Evolutionary conservation across 192 early-diverging fungal genomes (phyloP).

Genomic region (Mortierella antarctica): DNA sequence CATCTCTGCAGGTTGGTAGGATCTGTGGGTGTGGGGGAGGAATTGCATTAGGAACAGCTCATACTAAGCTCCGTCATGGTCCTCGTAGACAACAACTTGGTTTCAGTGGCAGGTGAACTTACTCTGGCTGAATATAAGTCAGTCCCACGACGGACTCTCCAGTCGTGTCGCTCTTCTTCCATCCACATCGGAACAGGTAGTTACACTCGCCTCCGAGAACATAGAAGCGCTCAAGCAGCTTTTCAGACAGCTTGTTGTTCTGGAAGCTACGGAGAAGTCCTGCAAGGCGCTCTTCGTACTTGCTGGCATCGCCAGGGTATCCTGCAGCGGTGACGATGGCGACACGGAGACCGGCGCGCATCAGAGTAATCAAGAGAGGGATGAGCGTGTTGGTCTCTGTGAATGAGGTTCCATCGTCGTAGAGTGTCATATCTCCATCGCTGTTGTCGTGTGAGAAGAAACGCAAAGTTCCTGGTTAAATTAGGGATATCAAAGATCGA

Average conservation of each 20-base stretch:
- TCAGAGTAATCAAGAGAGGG: conserved; percentile 72
- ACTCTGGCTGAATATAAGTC: conserved; percentile 72
- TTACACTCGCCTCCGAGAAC: conserved; percentile 94
- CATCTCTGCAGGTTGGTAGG: conserved; percentile 56
- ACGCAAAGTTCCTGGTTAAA: not conserved
- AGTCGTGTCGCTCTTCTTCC: conserved; percentile 43
- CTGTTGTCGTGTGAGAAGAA: conserved; percentile 28
- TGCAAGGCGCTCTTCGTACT: conserved; percentile 82
- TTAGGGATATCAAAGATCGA: not conserved
- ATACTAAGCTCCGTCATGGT: not conserved
- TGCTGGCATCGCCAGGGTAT: conserved; percentile 74
- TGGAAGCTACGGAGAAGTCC: conserved; percentile 80
- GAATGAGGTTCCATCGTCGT: conserved; percentile 90
- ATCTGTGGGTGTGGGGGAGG: conserved; percentile 27
- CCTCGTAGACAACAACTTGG: not conserved
- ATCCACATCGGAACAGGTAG: conserved; percentile 82
- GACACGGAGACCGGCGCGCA: conserved; percentile 72
- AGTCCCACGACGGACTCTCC: conserved; percentile 59
- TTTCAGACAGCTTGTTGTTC: conserved; percentile 54
- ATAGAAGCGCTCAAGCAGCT: conserved; percentile 73
- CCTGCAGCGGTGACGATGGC: conserved; percentile 95
- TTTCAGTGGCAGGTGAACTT: conserved; percentile 18
- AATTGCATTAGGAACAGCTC: not conserved
- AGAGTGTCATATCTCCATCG: conserved; percentile 96
- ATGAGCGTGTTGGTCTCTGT: conserved; percentile 74